These are phyloP conservation scores for Ramicandelaber brevisporus DNA, from an alignment of 192 early-diverging fungal species.

Conservation along the genomic window DNA sequence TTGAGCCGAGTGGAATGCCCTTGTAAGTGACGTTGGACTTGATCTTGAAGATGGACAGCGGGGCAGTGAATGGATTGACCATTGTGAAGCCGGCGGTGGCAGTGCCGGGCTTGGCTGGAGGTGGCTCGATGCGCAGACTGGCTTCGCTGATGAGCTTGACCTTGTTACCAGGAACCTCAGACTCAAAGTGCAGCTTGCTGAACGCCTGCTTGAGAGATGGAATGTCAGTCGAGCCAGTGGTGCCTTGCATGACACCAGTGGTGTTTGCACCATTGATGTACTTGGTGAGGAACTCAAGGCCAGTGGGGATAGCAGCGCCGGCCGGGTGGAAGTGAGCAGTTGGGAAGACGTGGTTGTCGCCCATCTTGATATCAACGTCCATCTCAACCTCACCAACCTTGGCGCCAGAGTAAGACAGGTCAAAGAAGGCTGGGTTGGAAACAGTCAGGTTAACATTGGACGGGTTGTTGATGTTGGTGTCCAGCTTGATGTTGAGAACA, in stretches of 20 bases:
- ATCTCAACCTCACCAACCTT: constrained; percentile 19
- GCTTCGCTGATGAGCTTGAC: constrained; percentile 14
- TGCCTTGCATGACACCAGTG: constrained; percentile 15
- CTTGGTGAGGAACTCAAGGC: constrained; percentile 16
- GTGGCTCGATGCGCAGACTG: constrained; percentile 10
- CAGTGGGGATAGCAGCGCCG: constrained; percentile 9
- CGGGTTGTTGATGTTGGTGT: constrained; percentile 7
- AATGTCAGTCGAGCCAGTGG: constrained; percentile 14
- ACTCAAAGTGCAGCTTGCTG: constrained; percentile 8
- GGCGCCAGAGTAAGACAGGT: constrained; percentile 12
- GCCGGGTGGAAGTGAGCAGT: constrained; percentile 16
- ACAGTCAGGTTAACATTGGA: constrained; percentile 7
- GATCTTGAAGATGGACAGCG: constrained; percentile 20
- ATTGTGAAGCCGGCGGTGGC: constrained; percentile 18
- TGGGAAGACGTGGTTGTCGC: constrained; percentile 14
- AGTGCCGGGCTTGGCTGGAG: constrained; percentile 13
- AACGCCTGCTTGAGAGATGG: constrained; percentile 18
- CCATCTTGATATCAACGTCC: constrained; percentile 15
- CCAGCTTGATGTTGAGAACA: constrained; percentile 5
- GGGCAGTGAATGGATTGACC: constrained; percentile 23
- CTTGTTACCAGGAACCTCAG: constrained; percentile 18
- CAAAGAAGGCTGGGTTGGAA: constrained; percentile 1
- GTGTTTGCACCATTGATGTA: constrained; percentile 19
- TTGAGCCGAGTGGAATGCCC: constrained; percentile 14
- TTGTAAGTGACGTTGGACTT: constrained; percentile 16